Evolutionary conservation across 352 stramenopile species (phyloP).

Genomic region (Thalassiosira sp.): DNA sequence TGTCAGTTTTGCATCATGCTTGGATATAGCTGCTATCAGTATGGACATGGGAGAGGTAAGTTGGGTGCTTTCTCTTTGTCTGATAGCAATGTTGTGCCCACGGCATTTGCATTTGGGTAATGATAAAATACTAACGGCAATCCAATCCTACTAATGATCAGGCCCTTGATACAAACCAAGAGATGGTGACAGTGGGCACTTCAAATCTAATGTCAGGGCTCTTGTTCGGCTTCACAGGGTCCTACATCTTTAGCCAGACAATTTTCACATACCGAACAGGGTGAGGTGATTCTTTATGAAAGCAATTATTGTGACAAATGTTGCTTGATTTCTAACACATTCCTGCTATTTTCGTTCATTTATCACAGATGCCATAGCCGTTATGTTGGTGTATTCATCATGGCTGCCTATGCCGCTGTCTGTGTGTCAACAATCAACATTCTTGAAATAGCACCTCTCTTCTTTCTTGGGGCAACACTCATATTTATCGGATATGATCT

Average conservation of each 20-base stretch:
- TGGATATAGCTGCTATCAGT: slow-evolving; percentile 92
- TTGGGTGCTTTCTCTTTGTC: too few relatives aligned
- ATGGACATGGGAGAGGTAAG: slow-evolving; percentile 89
- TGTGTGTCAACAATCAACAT: slow-evolving; percentile 68
- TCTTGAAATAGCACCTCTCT: slow-evolving; percentile 65
- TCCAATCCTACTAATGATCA: too few relatives aligned
- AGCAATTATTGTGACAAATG: too few relatives aligned
- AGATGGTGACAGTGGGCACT: slow-evolving; percentile 88
- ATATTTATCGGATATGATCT: slow-evolving; percentile 80
- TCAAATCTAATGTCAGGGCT: slow-evolving; percentile 88
- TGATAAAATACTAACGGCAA: too few relatives aligned
- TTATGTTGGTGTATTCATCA: slow-evolving; percentile 87
- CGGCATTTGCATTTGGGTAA: too few relatives aligned
- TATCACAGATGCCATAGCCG: slow-evolving; percentile 82
- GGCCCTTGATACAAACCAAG: slow-evolving; percentile 88
- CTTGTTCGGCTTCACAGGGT: slow-evolving; percentile 85
- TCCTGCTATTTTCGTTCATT: neutral
- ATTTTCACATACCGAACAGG: slow-evolving; percentile 90
- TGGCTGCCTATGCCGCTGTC: slow-evolving; percentile 52
- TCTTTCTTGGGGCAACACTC: slow-evolving; percentile 76
- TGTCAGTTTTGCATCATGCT: slow-evolving; percentile 87
- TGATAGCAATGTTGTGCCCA: too few relatives aligned
- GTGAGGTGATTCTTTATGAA: slow-evolving; percentile 52
- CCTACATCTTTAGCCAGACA: slow-evolving; percentile 93
- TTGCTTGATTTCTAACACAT: neutral